Conservation (phyloP, 2,329 filamentous ascomycete species). For the Emydomyces testavorans region DNA sequence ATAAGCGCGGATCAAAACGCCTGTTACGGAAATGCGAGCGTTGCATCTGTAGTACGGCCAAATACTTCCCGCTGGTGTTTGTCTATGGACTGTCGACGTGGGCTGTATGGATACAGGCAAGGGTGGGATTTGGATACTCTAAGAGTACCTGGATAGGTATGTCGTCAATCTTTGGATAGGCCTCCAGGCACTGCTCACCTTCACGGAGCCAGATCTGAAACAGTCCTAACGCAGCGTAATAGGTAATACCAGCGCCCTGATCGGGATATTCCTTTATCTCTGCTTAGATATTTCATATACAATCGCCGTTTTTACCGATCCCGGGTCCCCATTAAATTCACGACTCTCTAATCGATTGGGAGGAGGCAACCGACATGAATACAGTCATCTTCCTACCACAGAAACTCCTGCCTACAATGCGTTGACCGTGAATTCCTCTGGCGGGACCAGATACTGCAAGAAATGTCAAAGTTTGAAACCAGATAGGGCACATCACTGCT, state of each 20-base stretch:
- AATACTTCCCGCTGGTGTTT: slow-evolving; percentile 78
- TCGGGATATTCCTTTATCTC: slow-evolving; percentile 58
- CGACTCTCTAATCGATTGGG: slow-evolving; percentile 11
- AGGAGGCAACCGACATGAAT: slow-evolving; percentile 36
- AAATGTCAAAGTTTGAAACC: slow-evolving; percentile 93
- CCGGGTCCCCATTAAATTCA: slow-evolving; percentile 51
- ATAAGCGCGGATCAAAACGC: slow-evolving; percentile 32
- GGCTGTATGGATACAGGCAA: slow-evolving; percentile 78
- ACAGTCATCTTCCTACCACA: slow-evolving; percentile 69
- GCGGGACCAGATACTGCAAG: slow-evolving; percentile 83
- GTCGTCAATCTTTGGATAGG: not conserved
- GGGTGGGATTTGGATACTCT: slow-evolving; percentile 51
- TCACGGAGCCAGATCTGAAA: slow-evolving; percentile 9
- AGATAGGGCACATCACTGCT: slow-evolving; percentile 93
- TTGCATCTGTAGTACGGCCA: slow-evolving; percentile 65
- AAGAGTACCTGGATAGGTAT: slow-evolving; percentile 39
- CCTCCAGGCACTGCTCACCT: not conserved
- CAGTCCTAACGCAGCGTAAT: not conserved
- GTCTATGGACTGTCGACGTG: slow-evolving; percentile 86
- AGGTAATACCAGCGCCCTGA: slow-evolving; percentile 34
- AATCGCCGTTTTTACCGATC: slow-evolving; percentile 81
- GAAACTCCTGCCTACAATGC: slow-evolving; percentile 54
- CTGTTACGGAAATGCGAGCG: slow-evolving; percentile 54
- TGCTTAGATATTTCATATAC: slow-evolving; percentile 85
- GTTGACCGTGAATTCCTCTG: slow-evolving; percentile 86